Evolutionary conservation across 129 eudicot species (phyloP), one percentile per base, ranked within the genome.

Genomic region (Mikania micrantha): DNA sequence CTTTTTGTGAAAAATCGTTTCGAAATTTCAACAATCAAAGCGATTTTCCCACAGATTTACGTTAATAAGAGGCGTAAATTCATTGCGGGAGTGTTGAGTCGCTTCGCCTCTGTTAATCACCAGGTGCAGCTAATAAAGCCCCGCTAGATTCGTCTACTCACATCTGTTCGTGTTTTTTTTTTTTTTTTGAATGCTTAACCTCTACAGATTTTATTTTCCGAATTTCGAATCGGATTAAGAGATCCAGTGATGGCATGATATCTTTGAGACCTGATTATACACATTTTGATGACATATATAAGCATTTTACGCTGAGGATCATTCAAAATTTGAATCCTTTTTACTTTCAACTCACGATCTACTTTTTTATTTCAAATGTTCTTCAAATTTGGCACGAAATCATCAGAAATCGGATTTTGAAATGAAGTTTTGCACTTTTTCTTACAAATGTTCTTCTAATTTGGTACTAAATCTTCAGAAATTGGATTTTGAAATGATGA

Each of bases 201-300:
- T 9, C 7, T 24, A 45, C 2, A 12, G 20, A 9, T 38, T 11
- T 64, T 0, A 9, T 5, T 34, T n/a, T 61, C 5, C 13, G 16
- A 6, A 5, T 16, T 44, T 49, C 16, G 20, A 72, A 9, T 2
- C 11, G 2, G 57, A 9, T 44, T 49, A 50, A 22, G 9, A 1
- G 77, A 64, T 72, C 78, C 73, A 10, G 65, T 79, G 83, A 79
- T 79, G 68, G 79, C 79, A 74, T 79, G 76, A 69, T 73, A 78
- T 78, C 82, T 78, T 78, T 78, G 82, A 78, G 82, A 78, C 82
- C 82, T 78, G 82, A 78, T 78, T 49, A 32, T 41, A 0, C 19
- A 38, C 45, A 53, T 66, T 35, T 59, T 72, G 82, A 78, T 78
- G 82, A 72, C 65, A 72, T 19, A 42, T 27, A 72, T 35, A 78